phyloP scores from a whole-genome alignment of 352 stramenopile genomes.

The Phytophthora hibernalis region DNA sequence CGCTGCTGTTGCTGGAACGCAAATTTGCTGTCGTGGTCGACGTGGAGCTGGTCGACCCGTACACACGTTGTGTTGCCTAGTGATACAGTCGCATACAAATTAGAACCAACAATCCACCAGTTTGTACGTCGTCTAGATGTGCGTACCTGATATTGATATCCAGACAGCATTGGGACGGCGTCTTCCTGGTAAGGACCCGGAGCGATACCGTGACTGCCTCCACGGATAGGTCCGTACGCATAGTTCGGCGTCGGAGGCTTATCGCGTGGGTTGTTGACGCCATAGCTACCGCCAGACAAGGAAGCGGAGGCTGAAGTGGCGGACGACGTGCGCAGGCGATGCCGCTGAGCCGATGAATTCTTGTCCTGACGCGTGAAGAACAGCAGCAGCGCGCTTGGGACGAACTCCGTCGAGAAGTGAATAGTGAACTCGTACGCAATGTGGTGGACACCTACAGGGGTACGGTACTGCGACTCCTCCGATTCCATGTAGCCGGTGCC shows the following conservation, averaged over 20 bases:
- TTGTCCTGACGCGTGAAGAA: slow-evolving; percentile 69
- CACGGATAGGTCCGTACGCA: slow-evolving; percentile 43
- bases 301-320: slow-evolving; percentile 37
- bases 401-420: slow-evolving; percentile 79
- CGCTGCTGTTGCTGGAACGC: slow-evolving; percentile 56
- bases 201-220: slow-evolving; percentile 38
- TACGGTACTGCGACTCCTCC: slow-evolving; percentile 67
- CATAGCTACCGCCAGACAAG: slow-evolving; percentile 44
- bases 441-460: slow-evolving; percentile 67
- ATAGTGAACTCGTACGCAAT: slow-evolving; percentile 78
- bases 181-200: slow-evolving; percentile 54
- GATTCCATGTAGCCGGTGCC: slow-evolving; percentile 67
- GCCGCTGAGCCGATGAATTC: slow-evolving; percentile 27
- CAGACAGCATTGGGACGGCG: slow-evolving; percentile 57
- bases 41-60: slow-evolving; percentile 40
- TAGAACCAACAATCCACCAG: not conserved
- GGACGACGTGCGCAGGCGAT: slow-evolving; percentile 37
- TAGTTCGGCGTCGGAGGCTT: slow-evolving; percentile 56
- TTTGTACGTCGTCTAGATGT: not conserved
- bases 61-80: slow-evolving; percentile 51
- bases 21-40: slow-evolving; percentile 39
- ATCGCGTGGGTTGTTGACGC: slow-evolving; percentile 32
- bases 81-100: too few relatives aligned
- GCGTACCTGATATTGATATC: slow-evolving; percentile 72
- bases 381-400: slow-evolving; percentile 70